Conservation (phyloP, 768 basidiomycete species). For the Mycena amicta region DNA sequence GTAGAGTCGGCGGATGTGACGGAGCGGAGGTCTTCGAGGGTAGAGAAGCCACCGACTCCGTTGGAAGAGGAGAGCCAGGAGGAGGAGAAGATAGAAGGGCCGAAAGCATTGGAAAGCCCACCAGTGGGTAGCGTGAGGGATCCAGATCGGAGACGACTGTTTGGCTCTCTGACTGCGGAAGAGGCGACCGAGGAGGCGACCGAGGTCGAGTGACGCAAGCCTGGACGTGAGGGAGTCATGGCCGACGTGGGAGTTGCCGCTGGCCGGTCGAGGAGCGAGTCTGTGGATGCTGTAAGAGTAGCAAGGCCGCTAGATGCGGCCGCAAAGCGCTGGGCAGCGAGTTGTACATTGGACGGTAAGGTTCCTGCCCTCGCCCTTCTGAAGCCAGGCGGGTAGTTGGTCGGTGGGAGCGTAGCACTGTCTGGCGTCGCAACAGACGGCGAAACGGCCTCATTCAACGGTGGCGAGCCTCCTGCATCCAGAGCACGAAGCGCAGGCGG, state of each 20-base stretch:
- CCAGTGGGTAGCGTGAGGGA: conserved; percentile 86
- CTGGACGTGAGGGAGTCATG: conserved; percentile 58
- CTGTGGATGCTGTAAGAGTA: conserved; percentile 45
- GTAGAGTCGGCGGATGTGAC: conserved; percentile 77
- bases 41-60: conserved; percentile 58
- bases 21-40: conserved; percentile 81
- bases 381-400: conserved; percentile 84
- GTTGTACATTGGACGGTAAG: conserved; percentile 92
- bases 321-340: conserved; percentile 81
- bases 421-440: conserved; percentile 63
- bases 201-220: conserved; percentile 78
- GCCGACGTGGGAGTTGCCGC: conserved; percentile 45
- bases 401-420: conserved; percentile 60
- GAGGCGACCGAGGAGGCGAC: conserved; percentile 58
- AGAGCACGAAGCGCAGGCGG: conserved; percentile 80
- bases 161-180: conserved; percentile 58
- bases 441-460: conserved; percentile 58
- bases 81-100: conserved; percentile 85
- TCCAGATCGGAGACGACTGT: conserved; percentile 88
- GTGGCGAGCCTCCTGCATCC: conserved; percentile 71
- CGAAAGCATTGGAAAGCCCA: conserved; percentile 81
- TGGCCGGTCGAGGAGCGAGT: conserved; percentile 50
- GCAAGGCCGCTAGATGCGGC: conserved; percentile 62
- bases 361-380: conserved; percentile 96
- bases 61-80: conserved; percentile 79